These are phyloP conservation scores for Leishmania amazonensis DNA, from an alignment of 208 protist genomes.

Conservation along the genomic window DNA sequence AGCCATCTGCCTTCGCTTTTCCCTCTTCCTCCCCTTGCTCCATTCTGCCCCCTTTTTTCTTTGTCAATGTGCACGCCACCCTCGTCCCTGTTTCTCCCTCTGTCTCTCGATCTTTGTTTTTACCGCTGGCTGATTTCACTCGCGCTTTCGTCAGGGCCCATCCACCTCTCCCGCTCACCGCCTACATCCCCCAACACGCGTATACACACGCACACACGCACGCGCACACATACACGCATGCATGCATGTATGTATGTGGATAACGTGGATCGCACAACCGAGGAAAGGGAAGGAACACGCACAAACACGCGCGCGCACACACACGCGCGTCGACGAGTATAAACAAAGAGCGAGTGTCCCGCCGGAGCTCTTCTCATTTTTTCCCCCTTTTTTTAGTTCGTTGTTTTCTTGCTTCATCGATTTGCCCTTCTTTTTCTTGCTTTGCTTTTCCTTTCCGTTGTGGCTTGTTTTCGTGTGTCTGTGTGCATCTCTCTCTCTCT, in stretches of 20 bases:
- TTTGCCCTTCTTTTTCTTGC: not conserved
- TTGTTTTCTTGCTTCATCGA: not conserved
- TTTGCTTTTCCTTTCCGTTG: constrained; percentile 1
- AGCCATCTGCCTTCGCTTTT: not conserved
- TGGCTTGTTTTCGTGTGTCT: constrained; percentile 3
- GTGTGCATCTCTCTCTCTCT: not conserved
- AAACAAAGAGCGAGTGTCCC: not conserved
- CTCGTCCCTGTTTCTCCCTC: not conserved
- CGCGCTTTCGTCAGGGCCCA: not conserved
- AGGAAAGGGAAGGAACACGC: not conserved
- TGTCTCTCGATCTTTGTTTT: not conserved
- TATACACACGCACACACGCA: not conserved
- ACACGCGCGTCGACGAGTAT: not conserved
- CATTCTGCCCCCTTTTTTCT: not conserved
- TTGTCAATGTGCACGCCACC: not conserved
- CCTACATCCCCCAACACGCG: not conserved
- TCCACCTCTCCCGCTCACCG: not conserved
- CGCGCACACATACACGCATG: not conserved
- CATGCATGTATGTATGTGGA: not conserved
- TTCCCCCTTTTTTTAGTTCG: not conserved
- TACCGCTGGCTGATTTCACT: too few relatives aligned
- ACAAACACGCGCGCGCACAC: constrained; percentile 4
- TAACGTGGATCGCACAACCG: too few relatives aligned
- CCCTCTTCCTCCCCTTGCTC: too few relatives aligned
- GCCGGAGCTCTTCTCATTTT: not conserved